Evolutionary conservation across 2,329 filamentous ascomycete genomes (phyloP), one percentile per base, ranked within the genome.

Genomic region (Thermomyces lanuginosus): DNA sequence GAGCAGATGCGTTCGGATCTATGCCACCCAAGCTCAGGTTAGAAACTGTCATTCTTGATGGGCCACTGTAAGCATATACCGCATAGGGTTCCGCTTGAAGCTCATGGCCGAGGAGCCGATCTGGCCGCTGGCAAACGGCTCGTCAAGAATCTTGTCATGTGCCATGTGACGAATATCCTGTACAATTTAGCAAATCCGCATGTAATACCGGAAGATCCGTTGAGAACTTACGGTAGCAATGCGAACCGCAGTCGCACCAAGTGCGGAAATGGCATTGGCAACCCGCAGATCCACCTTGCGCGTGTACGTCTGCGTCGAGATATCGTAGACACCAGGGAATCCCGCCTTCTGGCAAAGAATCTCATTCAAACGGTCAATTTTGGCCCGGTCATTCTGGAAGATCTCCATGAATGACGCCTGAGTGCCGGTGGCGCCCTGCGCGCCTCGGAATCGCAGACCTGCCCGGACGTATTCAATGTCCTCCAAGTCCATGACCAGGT

Each of bases 241-340:
- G 33, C 75, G 70, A 45, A 80, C 68, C 26, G 72, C 78, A 0
- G 80, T 81, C n/a, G 80, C 66, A 13, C 79, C 83, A 27, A 92
- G 72, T 1, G 72, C 79, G 16, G 68, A 64, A 17, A 92, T 60
- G n/a, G 78, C 80, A 45, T 89, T 84, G 41, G 74, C 67, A n/a
- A 92, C 63, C 30, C 75, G 64, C 21, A 79, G 62, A 47, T 93
- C 83, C 29, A 92, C 74, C 56, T 89, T 89, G 36, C 81, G 69
- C 4, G 76, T 73, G 55, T 79, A 79, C 5, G 74, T 79, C 46
- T 84, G 78, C 11, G 70, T 72, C 5, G 73, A 76, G 32, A 82
- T 69, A 35, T 66, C 64, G 44, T 69, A 76, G 23, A 63, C 61
- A 16, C 61, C 61, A 22, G 51, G 49, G 47, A 77, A 77, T 12